phyloP scores from a whole-genome alignment of 495 filamentous ascomycete genomes.

The Aspergillus cavernicola region DNA sequence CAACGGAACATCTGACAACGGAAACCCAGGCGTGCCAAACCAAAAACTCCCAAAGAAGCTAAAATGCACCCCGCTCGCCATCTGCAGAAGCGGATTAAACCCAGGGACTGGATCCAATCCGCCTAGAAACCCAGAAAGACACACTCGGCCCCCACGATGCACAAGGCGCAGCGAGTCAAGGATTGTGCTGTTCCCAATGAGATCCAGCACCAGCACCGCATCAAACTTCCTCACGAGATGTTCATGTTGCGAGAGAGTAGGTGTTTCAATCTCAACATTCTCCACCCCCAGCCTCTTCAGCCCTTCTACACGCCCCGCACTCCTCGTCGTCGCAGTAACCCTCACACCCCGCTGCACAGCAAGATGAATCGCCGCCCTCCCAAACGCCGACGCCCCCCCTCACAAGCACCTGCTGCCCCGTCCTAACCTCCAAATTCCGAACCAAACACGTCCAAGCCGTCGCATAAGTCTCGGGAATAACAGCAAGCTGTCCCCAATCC shows the following conservation, averaged over 20 bases:
- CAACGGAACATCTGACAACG: slow-evolving; percentile 40
- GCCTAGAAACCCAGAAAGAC: slow-evolving; percentile 42
- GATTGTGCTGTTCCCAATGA: slow-evolving; percentile 41
- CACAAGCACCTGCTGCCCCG: slow-evolving; percentile 37
- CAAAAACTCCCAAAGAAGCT: slow-evolving; percentile 44
- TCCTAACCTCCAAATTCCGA: slow-evolving; percentile 29
- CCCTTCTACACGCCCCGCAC: slow-evolving; percentile 21
- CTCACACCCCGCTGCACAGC: slow-evolving; percentile 36
- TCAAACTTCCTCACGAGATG: slow-evolving; percentile 29
- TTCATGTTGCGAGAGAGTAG: slow-evolving; percentile 9
- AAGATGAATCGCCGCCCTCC: slow-evolving; percentile 42
- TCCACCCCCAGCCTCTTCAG: slow-evolving; percentile 30
- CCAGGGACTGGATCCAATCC: slow-evolving; percentile 42
- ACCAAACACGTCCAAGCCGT: slow-evolving; percentile 46
- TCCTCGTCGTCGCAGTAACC: slow-evolving; percentile 40
- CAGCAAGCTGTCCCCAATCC: slow-evolving; percentile 40
- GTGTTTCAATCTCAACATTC: slow-evolving; percentile 25
- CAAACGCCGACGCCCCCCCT: slow-evolving; percentile 42
- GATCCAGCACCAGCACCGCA: slow-evolving; percentile 26
- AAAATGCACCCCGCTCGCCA: slow-evolving; percentile 48
- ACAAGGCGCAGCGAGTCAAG: slow-evolving; percentile 38
- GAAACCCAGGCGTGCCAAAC: slow-evolving; percentile 39
- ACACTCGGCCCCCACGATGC: slow-evolving; percentile 34
- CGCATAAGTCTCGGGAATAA: slow-evolving; percentile 40
- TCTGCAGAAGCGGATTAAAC: slow-evolving; percentile 47